Base-by-base conservation (phyloP, 805 yeast species). In the Zygosaccharomyces lentus region DNA sequence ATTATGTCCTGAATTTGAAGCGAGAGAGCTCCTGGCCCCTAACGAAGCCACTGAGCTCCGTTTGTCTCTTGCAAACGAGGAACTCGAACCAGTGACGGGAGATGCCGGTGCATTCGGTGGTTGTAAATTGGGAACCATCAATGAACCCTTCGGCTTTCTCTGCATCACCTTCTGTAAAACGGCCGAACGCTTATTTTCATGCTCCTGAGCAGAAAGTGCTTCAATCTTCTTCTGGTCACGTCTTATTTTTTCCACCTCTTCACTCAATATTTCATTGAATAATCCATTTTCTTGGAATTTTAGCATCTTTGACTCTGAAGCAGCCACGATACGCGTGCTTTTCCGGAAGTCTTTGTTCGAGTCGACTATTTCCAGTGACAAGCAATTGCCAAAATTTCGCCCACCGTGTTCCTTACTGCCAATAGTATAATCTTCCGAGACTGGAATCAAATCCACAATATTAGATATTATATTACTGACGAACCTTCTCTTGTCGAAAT, bases 401-500 rank as follows among this genome's bases (percentile, higher is more conserved):
- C 38, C 34, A 10, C 37, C 36, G 6, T 16, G 32, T 17, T 27
- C 26, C 13, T 15, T 43, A 21, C 12, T 24, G 12, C 26, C 53
- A 19, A 9, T 37, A 8, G 49, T 52, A n/a, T 48, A 51, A 8
- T 44, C 49, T 13, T 43, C 50, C 9, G 38, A 27, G 9, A 23
- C 46, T 10, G 65, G 66, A 27, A 68, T 63, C 65, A 78, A 60
- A 45, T 73, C 78, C 37, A 72, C 52, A 13, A 81, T 71, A 50
- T 80, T 80, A 17, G 78, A 68, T 29, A 84, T 69, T 49, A 83
- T 70, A 57, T 82, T 80, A 65, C 77, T 79, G 4, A 78, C 77
- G 63, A 80, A 84, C 43, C 91, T 73, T 49, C 84, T 75, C 67
- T 91, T 91, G 65, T 88, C 96, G 65, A 90, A 91, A 59, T 91